Base-by-base conservation (phyloP, 805 yeast genomes). In the Candida coleopterorum region DNA sequence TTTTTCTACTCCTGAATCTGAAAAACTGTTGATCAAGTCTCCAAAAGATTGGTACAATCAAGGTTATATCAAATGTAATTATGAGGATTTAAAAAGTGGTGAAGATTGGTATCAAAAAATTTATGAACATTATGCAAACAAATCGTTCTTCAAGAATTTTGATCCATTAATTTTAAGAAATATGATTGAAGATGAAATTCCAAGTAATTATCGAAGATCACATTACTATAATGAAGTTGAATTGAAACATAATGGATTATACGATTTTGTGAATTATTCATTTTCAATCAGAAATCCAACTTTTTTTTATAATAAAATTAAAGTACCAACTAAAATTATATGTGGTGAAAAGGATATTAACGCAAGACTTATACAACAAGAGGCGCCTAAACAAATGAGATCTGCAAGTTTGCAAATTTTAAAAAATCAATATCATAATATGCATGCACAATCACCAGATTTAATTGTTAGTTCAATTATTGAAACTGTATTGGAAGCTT, bases 161-260 rank as follows among this genome's bases (percentile, higher is more conserved):
- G 39, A 48, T 21, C 39, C 38, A n/a, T 23, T 18, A 3, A 40
- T 49, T 6, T 43, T 49, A 21, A 22, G 28, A 20, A 45, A 49
- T 38, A 41, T 48, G 48, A 12, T 48, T 25, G 44, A 43, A 26
- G 54, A 49, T 34, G 54, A 48, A 18, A 32, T 42, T 17, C 38
- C 40, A 9, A 24, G 29, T 6, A 23, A 12, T 3, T 33, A 35
- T 16, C 30, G 40, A n/a, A 41, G 37, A 11, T 18, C 37, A 9
- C 11, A 31, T 18, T 15, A 25, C 10, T 42, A 41, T 16, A 21
- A 33, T 10, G n/a, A 31, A 16, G 39, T 49, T 4, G 35, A 35
- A 3, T 39, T 44, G 25, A 46, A 48, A 23, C 47, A 50, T 15
- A 29, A 41, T 8, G 42, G 42, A 23, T 10, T 32, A 7, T 38